A percentile compares a stretch with the other conserved stretches of the same genome.
phyloP scores from a whole-genome alignment of 169 alveolate species.

The Toxoplasma gondii region DNA sequence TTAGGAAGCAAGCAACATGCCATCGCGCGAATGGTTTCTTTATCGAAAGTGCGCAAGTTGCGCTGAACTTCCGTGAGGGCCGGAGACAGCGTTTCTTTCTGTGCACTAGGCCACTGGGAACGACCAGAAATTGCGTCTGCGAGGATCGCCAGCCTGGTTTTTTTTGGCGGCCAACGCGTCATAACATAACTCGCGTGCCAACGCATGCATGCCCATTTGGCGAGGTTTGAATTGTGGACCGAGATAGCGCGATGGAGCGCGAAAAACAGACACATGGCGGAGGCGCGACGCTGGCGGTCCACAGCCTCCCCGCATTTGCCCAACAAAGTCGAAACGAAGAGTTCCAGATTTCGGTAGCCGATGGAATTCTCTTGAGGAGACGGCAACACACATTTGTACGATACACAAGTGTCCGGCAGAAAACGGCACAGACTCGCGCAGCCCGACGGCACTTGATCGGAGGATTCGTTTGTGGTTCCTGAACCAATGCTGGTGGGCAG shows the following conservation, averaged over 20 bases:
- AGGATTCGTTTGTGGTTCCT: no score
- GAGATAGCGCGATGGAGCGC: slow-evolving; percentile 4
- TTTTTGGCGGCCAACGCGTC: background rate
- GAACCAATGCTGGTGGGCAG: no score
- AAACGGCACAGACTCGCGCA: no score
- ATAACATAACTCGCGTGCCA: background rate
- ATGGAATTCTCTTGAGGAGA: slow-evolving; percentile 8
- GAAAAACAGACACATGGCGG: background rate
- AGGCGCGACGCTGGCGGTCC: background rate
- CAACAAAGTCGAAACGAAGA: background rate
- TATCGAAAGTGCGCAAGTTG: background rate
- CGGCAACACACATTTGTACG: background rate
- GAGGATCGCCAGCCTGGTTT: no score
- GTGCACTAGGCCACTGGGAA: no score
- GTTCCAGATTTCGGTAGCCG: background rate
- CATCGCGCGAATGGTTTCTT: background rate
- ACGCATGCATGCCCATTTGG: background rate
- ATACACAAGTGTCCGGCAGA: no score
- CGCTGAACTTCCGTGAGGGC: background rate
- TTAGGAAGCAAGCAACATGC: background rate
- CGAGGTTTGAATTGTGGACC: background rate
- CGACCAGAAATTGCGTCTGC: no score
- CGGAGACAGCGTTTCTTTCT: no score
- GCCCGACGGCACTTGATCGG: no score
- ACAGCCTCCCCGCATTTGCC: background rate